Base-by-base conservation (phyloP, 768 basidiomycete species). In the Pulveroboletus ravenelii region DNA sequence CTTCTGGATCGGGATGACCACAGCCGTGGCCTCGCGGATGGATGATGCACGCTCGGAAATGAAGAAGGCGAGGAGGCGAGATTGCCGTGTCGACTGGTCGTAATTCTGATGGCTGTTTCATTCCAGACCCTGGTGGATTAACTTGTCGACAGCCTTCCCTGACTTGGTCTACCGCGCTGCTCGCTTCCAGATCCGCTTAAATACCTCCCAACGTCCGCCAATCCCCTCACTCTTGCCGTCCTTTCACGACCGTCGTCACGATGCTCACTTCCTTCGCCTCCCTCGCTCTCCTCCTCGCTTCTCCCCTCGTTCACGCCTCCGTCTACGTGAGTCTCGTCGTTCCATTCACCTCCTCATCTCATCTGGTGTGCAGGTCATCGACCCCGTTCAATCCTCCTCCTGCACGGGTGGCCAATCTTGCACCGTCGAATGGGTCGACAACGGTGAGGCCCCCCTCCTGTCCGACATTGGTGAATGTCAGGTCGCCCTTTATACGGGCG, bases 381-480 rank as follows among this genome's bases (percentile, higher is more conserved):
- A 70, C 46, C 82, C 85, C 29, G 54, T 65, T 10, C 55, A 61
- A 47, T 55, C 69, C 45, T 69, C 75, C 10, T 69, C 66, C 20
- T 87, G 82, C 62, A 68, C 69, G 35, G 87, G 71, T 23, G 82
- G 80, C 10, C 64, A 79, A 54, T 53, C 75, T 6, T 85, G 82
- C 66, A 65, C 62, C 0, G 74, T 88, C 7, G 50, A 71, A 40
- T 89, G 85, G 86, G 51, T 79, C 1, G 87, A 90, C 48, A 72
- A 89, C 53, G 86, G 86, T 15, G 35, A 52, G 10, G 34, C 48
- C 1, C 87, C 87, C 3, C 62, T 79, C 15, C 54, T 78, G n/a
- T 37, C 68, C 6, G 50, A 59, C 31, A 75, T 88, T 42, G 84
- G 85, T 4, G 62, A 77, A 0, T 75, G 78, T 45, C 67, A 69